Percentiles rank a stretch among this genome's conserved stretches.
Conservation (phyloP, 2,329 filamentous ascomycete species). For the Cadophora malorum region DNA sequence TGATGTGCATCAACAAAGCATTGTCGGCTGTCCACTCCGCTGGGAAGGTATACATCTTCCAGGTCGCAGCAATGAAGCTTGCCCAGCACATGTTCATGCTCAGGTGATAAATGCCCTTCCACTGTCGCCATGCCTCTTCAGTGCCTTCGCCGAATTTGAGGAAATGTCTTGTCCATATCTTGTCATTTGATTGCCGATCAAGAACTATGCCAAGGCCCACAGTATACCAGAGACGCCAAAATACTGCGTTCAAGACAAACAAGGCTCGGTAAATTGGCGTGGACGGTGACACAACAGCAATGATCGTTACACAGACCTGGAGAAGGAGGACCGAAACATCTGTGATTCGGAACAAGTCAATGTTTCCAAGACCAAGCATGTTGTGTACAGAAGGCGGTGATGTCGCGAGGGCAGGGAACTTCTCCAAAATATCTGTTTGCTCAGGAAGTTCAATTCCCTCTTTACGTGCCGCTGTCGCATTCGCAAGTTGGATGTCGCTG, state of each 20-base stretch:
- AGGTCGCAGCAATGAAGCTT: conserved; percentile 88
- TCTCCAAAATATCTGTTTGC: conserved; percentile 20
- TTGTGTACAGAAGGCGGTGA: conserved; percentile 78
- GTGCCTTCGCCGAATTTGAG: conserved; percentile 93
- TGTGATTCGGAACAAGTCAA: conserved; percentile 87
- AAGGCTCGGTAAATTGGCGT: conserved; percentile 77
- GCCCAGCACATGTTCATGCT: conserved; percentile 90
- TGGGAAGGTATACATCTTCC: conserved; percentile 95
- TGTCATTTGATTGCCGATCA: conserved; percentile 83
- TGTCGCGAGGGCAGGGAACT: conserved; percentile 47
- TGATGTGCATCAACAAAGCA: conserved; percentile 82
- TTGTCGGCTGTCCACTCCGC: conserved; percentile 87
- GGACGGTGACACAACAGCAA: conserved; percentile 79
- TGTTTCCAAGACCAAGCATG: conserved; percentile 80
- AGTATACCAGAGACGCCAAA: conserved; percentile 92
- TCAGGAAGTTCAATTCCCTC: conserved; percentile 43
- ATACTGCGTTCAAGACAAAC: conserved; percentile 80
- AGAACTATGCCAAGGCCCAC: conserved; percentile 86
- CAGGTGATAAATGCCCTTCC: conserved; percentile 95
- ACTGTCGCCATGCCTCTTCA: conserved; percentile 94
- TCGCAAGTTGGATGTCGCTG: conserved; percentile 46
- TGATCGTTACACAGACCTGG: conserved; percentile 73
- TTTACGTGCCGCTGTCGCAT: conserved; percentile 44
- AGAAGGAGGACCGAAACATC: conserved; percentile 83
- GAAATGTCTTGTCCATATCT: conserved; percentile 97